Evolutionary conservation across 2,329 filamentous ascomycete genomes (phyloP), one percentile per base, ranked within the genome.

Genomic region (Penicillium sp.): DNA sequence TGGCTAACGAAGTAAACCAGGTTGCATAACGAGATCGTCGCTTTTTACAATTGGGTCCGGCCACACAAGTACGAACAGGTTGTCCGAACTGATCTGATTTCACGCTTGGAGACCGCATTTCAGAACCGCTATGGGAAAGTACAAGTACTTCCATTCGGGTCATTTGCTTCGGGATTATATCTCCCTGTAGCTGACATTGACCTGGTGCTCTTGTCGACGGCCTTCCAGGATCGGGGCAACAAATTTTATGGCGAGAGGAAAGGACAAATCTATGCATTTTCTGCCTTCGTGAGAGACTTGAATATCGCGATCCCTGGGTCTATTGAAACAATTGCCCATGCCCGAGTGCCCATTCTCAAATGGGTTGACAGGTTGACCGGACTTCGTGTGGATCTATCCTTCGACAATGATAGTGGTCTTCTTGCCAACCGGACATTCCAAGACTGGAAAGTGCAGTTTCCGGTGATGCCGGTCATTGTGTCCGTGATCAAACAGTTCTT

Each of bases 401-500:
- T 99, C 69, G 93, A 99, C 75, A 97, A 97, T 68, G 75, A 87
- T 33, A 90, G 89, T 41, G 94, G 94, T 11, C 77, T 97, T 9
- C 75, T 82, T 18, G 93, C 94, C 2, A 88, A 94, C 67, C 77
- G 86, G 18, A 97, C 91, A 0, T 96, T 97, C 70, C 74, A 85
- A 51, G 72, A 78, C 0, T 99, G 94, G 94, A 92, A 89, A 73
- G 65, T 79, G 14, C 78, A 87, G 51, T 96, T 88, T 61, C 92
- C 93, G 1, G 85, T 86, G 8, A 92, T 97, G 90, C 89, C 91
- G 0, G 84, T 90, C 40, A 78, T 99, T 23, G 90, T 96, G 35
- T 88, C 91, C 0, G 71, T 97, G 25, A 83, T 99, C 75, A 99
- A 99, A 77, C 94, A 99, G 63, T 92, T 95, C 56, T 79, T 99